phyloP scores from a whole-genome alignment of 2,329 filamentous ascomycete genomes.

The Pseudocercospora pini-densiflorae region DNA sequence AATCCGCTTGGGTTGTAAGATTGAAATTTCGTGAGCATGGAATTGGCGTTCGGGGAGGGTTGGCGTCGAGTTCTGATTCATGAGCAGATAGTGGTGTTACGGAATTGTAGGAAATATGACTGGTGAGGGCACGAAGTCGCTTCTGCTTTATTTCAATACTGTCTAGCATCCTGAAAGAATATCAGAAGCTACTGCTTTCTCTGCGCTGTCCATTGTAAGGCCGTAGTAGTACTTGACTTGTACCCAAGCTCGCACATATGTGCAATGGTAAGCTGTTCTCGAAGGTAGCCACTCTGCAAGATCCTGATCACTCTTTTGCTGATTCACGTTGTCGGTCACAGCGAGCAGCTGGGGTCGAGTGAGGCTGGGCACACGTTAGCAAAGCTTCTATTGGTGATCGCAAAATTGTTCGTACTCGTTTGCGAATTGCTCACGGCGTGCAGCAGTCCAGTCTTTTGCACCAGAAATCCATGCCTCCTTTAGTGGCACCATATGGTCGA shows the following conservation, averaged over 20 bases:
- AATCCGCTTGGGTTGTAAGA: slow-evolving; percentile 42
- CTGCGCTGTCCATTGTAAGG: slow-evolving; percentile 70
- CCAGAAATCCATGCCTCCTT: slow-evolving; percentile 59
- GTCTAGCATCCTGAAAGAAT: slow-evolving; percentile 67
- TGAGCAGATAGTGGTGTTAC: background rate
- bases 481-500: slow-evolving; percentile 82
- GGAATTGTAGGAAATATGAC: background rate
- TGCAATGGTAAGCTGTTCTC: slow-evolving; percentile 72
- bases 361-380: slow-evolving; percentile 60
- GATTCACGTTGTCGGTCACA: slow-evolving; percentile 78
- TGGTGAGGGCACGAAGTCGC: background rate
- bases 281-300: slow-evolving; percentile 80
- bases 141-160: background rate
- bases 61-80: background rate
- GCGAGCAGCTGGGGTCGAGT: slow-evolving; percentile 76
- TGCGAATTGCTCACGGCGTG: slow-evolving; percentile 69
- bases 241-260: slow-evolving; percentile 77
- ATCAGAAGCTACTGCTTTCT: slow-evolving; percentile 57
- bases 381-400: no score
- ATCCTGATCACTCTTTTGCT: slow-evolving; percentile 71
- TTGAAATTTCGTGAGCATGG: background rate
- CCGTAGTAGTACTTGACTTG: slow-evolving; percentile 75
- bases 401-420: slow-evolving; percentile 44
- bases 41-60: background rate
- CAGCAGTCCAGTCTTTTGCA: slow-evolving; percentile 72